These are phyloP conservation scores for Leccinum arenicola DNA, from an alignment of 768 basidiomycete genomes.

Conservation along the genomic window DNA sequence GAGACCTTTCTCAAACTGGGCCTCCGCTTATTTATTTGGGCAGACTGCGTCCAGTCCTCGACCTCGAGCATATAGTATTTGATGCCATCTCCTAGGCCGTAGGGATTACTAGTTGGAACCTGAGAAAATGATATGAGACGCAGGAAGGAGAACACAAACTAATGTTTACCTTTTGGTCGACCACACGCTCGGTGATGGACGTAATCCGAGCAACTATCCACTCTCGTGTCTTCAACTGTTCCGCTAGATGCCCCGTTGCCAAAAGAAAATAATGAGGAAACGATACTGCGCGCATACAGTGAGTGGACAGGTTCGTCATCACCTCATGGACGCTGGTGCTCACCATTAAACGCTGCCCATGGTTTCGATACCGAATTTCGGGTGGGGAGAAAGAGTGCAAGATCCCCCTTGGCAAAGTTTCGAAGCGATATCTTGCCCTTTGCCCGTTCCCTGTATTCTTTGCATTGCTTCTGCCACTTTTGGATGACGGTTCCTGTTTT, in stretches of 20 bases:
- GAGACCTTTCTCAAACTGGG: slow-evolving; percentile 50
- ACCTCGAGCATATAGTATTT: slow-evolving; percentile 95
- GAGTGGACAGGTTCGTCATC: background rate
- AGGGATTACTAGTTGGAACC: slow-evolving; percentile 87
- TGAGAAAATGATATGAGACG: slow-evolving; percentile 28
- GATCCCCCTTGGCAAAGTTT: slow-evolving; percentile 92
- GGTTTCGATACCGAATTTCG: slow-evolving; percentile 90
- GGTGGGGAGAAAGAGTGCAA: slow-evolving; percentile 94
- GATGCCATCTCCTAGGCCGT: slow-evolving; percentile 80
- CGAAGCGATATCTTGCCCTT: slow-evolving; percentile 96
- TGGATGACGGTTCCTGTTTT: slow-evolving; percentile 85
- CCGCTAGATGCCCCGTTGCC: slow-evolving; percentile 80
- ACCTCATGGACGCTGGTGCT: slow-evolving; percentile 19
- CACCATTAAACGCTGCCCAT: slow-evolving; percentile 99
- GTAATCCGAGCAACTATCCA: slow-evolving; percentile 96
- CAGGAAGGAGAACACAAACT: background rate
- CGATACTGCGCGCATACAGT: slow-evolving; percentile 54
- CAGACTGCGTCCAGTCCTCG: slow-evolving; percentile 87
- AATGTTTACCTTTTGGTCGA: slow-evolving; percentile 62
- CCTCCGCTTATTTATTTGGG: slow-evolving; percentile 56
- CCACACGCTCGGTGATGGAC: slow-evolving; percentile 81
- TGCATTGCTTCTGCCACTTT: slow-evolving; percentile 98
- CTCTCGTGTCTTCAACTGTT: slow-evolving; percentile 86
- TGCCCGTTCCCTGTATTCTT: slow-evolving; percentile 91
- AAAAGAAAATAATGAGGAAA: slow-evolving; percentile 98